A percentile compares a stretch with the other conserved stretches of the same genome.
These are phyloP conservation scores for Spergularia bocconei DNA, from an alignment of 148 eudicot genomes.

Conservation along the genomic window DNA sequence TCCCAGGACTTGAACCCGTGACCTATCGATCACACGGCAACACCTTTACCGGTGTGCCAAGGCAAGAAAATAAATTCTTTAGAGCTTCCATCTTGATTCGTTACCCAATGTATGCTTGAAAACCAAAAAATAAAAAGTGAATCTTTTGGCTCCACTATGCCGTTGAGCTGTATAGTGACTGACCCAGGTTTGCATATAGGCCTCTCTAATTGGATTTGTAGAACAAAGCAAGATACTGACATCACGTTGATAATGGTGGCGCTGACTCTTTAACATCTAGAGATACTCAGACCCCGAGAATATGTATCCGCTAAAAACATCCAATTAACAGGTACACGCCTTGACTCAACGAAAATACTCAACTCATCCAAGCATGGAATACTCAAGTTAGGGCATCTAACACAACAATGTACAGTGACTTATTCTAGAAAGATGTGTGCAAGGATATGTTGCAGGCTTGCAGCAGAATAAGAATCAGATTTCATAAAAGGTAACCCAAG, in stretches of 20 bases:
- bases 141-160: no score
- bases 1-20: no score
- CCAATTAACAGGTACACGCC: neutral
- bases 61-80: no score
- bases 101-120: no score
- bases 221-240: neutral
- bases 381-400: neutral
- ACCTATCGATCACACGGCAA: no score
- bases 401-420: neutral
- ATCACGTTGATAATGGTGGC: neutral
- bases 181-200: neutral
- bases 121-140: no score
- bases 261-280: neutral
- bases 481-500: conserved; percentile 2
- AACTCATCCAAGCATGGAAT: neutral
- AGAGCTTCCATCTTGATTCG: no score
- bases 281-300: neutral
- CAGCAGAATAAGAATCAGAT: neutral
- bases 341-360: neutral
- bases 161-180: no score
- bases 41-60: no score
- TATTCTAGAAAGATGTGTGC: no score
- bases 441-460: neutral
- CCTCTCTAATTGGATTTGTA: neutral
- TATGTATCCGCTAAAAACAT: neutral